A percentile compares a stretch with the other conserved stretches of the same genome.
These are phyloP conservation scores for Blastobotrys raffinosifermentans DNA, from an alignment of 1,139 yeast species.

Conservation along the genomic window DNA sequence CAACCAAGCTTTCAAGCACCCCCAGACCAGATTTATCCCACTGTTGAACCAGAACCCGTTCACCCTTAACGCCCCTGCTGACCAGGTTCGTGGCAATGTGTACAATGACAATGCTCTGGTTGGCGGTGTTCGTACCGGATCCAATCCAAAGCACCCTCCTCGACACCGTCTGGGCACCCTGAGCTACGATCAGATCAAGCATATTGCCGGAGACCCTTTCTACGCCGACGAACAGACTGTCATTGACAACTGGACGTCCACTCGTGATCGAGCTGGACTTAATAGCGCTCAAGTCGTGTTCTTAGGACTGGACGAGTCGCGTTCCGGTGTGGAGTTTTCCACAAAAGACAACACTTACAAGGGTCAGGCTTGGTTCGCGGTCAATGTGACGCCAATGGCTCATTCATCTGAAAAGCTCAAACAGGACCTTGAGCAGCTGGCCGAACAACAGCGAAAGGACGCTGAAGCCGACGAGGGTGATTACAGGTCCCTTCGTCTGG, in stretches of 20 bases:
- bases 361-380: slow-evolving; percentile 74
- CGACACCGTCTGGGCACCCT: slow-evolving; percentile 9
- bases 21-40: slow-evolving; percentile 53
- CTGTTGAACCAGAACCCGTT: slow-evolving; percentile 35
- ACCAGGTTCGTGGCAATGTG: not conserved
- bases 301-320: slow-evolving; percentile 61
- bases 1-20: slow-evolving; percentile 44
- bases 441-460: slow-evolving; percentile 9
- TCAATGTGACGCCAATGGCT: slow-evolving; percentile 46
- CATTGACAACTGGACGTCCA: slow-evolving; percentile 29
- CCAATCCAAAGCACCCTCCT: not conserved
- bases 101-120: not conserved
- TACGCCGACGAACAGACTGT: slow-evolving; percentile 23
- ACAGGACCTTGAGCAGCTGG: slow-evolving; percentile 16
- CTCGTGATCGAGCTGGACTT: slow-evolving; percentile 35
- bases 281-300: slow-evolving; percentile 47
- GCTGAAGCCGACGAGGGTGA: too few relatives aligned
- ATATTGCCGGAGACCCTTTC: slow-evolving; percentile 32
- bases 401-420: slow-evolving; percentile 13
- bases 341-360: slow-evolving; percentile 38
- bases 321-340: slow-evolving; percentile 27
- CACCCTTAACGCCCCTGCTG: slow-evolving; percentile 10
- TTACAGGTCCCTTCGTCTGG: slow-evolving; percentile 6
- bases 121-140: not conserved
- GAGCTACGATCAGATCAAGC: slow-evolving; percentile 21